phyloP scores from a whole-genome alignment of 345 rosid genomes.

The Triadica sebifera region DNA sequence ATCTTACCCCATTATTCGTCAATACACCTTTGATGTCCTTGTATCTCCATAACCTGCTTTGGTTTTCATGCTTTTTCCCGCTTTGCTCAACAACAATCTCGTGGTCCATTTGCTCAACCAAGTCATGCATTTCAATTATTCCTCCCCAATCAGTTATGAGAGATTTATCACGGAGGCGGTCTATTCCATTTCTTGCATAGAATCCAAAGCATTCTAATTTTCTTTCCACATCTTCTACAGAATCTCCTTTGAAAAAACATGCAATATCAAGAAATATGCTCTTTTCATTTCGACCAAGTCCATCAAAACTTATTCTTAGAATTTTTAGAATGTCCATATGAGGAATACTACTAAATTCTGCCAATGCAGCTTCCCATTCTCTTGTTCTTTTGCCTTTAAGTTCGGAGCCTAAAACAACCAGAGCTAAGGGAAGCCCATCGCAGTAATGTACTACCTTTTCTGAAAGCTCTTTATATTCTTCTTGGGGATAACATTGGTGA shows the following conservation, averaged over 20 bases:
- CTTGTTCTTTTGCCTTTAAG: not conserved
- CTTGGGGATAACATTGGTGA: no score
- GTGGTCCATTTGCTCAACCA: not conserved
- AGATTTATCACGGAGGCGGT: not conserved
- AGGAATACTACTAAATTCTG: not conserved
- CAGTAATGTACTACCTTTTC: not conserved
- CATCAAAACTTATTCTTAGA: slow-evolving; percentile 4
- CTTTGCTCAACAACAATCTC: not conserved
- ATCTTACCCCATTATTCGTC: not conserved
- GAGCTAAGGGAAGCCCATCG: not conserved
- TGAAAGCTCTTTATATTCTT: not conserved
- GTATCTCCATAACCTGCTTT: not conserved
- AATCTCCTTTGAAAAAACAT: not conserved
- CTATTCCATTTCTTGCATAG: not conserved
- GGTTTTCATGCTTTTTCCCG: not conserved
- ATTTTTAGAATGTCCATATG: not conserved
- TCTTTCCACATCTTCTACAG: no score
- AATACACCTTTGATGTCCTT: not conserved
- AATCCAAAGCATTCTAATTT: not conserved
- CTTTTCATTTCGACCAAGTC: not conserved
- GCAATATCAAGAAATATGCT: slow-evolving; percentile 7
- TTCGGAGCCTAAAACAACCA: slow-evolving; percentile 1
- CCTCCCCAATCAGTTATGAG: not conserved
- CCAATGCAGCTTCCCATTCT: not conserved
- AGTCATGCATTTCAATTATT: not conserved